A percentile compares a stretch with the other conserved stretches of the same genome.
phyloP scores from a whole-genome alignment of 768 basidiomycete genomes.

The Hypholoma sublateritium region DNA sequence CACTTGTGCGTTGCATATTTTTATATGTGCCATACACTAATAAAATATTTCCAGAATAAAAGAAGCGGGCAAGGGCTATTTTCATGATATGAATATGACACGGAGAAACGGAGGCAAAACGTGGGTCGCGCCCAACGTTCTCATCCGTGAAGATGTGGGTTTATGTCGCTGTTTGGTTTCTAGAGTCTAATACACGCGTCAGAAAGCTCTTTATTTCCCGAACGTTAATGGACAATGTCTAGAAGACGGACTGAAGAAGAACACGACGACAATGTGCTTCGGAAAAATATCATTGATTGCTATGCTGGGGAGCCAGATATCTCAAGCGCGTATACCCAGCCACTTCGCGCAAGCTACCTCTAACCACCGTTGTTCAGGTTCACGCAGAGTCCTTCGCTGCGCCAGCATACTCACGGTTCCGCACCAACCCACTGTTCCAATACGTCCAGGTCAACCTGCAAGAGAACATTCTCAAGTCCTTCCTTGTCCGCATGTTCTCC shows the following conservation, averaged over 20 bases:
- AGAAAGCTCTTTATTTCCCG: slow-evolving; percentile 94
- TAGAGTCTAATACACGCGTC: slow-evolving; percentile 6
- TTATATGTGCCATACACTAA: not conserved
- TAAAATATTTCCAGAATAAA: slow-evolving; percentile 35
- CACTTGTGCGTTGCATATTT: slow-evolving; percentile 46
- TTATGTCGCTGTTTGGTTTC: not conserved
- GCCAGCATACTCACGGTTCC: slow-evolving; percentile 52
- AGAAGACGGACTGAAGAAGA: slow-evolving; percentile 49
- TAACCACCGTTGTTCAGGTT: slow-evolving; percentile 44
- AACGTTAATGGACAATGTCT: slow-evolving; percentile 77
- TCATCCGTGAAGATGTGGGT: slow-evolving; percentile 89
- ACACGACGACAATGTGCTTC: slow-evolving; percentile 76
- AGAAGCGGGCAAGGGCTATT: slow-evolving; percentile 77
- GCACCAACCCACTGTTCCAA: slow-evolving; percentile 61
- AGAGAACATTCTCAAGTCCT: slow-evolving; percentile 89
- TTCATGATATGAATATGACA: slow-evolving; percentile 78
- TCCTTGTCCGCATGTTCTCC: slow-evolving; percentile 86
- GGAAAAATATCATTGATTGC: slow-evolving; percentile 79
- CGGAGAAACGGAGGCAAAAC: slow-evolving; percentile 87
- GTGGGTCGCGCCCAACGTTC: slow-evolving; percentile 87
- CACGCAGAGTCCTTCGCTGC: slow-evolving; percentile 74
- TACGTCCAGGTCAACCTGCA: slow-evolving; percentile 90
- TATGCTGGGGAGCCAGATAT: slow-evolving; percentile 84
- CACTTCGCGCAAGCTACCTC: not conserved
- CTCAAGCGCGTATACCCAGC: slow-evolving; percentile 58